Evolutionary conservation across 257 asterid genomes (phyloP), one percentile per base, ranked within the genome.

Genomic region (Fraxinus cuspidata): DNA sequence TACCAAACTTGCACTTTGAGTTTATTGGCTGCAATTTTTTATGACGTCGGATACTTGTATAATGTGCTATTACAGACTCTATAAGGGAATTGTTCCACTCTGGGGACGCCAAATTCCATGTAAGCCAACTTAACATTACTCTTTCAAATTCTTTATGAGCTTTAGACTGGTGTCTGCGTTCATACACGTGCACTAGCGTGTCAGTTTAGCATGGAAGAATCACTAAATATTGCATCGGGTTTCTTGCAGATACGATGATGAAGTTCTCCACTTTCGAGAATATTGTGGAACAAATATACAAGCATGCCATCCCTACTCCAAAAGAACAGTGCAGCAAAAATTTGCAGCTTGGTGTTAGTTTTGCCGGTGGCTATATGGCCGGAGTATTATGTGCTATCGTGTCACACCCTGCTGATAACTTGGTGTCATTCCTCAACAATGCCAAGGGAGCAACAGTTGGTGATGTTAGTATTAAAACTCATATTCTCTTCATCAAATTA

Each of bases 81-180:
- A 86, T 82, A 93, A 89, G 84, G 97, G 98, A 77, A 73, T 93
- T 32, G 93, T 83, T 79, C 97, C 98, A 32, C 96, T 93, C 13
- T 93, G 98, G 97, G 98, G 98, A 66, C 89, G 98, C 21, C 97
- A 93, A 68, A 93, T 93, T 89, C 98, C 98, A 84, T 93, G 98
- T 93, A 89, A 86, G 92, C 70, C 40, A 35, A 11, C 47, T 10
- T 4, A 29, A 49, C 35, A 16, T 13, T 16, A 3, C 23, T 28
- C 31, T 81, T 37, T 72, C 72, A 32, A n/a, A 23, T 35, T 21
- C 31, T 34, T 40, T 18, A 35, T 4, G 38, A 18, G 56, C 58
- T 34, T 63, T 29, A 71, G 28, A 32, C 1, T 79, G 7, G n/a
- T 67, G 67, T 72, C n/a, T 5, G 32, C 69, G 51, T 11, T 42